Base-by-base conservation (phyloP, 2,329 filamentous ascomycete genomes). In the Didymella pomorum region DNA sequence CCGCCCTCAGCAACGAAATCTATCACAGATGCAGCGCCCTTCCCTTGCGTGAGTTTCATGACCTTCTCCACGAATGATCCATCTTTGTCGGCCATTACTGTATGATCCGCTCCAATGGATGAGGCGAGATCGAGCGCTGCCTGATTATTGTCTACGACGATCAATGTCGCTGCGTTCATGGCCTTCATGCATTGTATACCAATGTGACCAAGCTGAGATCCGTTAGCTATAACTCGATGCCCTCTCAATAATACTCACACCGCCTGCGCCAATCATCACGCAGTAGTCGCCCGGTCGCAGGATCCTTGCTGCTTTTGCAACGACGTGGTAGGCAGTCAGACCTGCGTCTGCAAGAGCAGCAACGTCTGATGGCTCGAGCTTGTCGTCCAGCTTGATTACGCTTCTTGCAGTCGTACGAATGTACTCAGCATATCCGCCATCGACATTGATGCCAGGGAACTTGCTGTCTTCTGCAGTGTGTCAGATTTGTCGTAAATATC, bases 121-220 rank as follows among this genome's bases (percentile, higher is more conserved):
- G 45, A 25, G 5, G 52, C 52, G 14, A 55, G 52, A 21, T 49
- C 37, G 16, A 55, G 44, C 18, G 52, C 52, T 23, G 44, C 44
- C 41, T 48, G 35, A 16, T 55, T 55, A n/a, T 44, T 55, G 28
- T 55, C 45, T 18, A 55, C 26, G 11, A 49, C 44, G 28, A 55
- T 44, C 5, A 55, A 26, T 1, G 52, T 55, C 20, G 52, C 52
- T n/a, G 52, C 52, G 20, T 43, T 55, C 52, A 55, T 48, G 16
- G 52, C 52, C 25, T 49, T 55, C 35, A 55, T 55, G 35, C 52
- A 55, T 37, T 55, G 45, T 21, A 49, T 55, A 14, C 52, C 52
- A 20, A 55, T 55, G 18, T 55, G 52, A 16, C 52, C 52, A 37
- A 55, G 44, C 52, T 55, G 26, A 21, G 3, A 21, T 29, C 11